These are phyloP conservation scores for Erigeron philadelphicus DNA, from an alignment of 140 eudicot species.

Conservation along the genomic window DNA sequence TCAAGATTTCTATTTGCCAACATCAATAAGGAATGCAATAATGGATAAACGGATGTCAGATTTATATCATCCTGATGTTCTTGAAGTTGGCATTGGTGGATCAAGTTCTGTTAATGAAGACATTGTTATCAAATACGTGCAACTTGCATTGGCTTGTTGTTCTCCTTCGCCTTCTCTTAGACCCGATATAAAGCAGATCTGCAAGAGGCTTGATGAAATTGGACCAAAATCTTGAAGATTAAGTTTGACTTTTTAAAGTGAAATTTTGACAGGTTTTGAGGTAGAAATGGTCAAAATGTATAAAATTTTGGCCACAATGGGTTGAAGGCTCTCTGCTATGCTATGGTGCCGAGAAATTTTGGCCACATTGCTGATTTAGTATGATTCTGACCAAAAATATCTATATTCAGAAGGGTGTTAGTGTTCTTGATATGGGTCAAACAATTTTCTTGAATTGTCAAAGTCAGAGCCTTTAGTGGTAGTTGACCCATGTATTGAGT, in stretches of 20 bases:
- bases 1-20: slow-evolving; percentile 68
- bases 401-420: slow-evolving; percentile 20
- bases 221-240: slow-evolving; percentile 34
- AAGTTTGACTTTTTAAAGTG: background rate
- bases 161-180: slow-evolving; percentile 70
- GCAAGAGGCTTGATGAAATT: slow-evolving; percentile 68
- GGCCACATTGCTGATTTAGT: slow-evolving; percentile 11
- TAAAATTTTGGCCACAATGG: slow-evolving; percentile 18
- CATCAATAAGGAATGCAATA: slow-evolving; percentile 49
- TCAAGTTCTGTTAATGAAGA: slow-evolving; percentile 46
- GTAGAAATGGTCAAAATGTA: background rate
- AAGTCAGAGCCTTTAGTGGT: slow-evolving; percentile 29
- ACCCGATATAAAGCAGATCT: slow-evolving; percentile 55
- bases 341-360: slow-evolving; percentile 22
- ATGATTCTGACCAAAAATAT: slow-evolving; percentile 16
- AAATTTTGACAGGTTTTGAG: slow-evolving; percentile 20
- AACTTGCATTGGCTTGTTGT: slow-evolving; percentile 91
- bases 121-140: slow-evolving; percentile 44
- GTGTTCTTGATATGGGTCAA: slow-evolving; percentile 32
- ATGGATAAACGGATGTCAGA: slow-evolving; percentile 52
- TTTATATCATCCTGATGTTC: slow-evolving; percentile 58
- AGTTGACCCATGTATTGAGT: slow-evolving; percentile 22
- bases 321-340: background rate
- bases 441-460: slow-evolving; percentile 23
- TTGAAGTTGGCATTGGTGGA: slow-evolving; percentile 33